Percentiles rank a stretch among this genome's conserved stretches.
These are phyloP conservation scores for Saccharomyces hybrid DNA, from an alignment of 1,139 yeast genomes.

Conservation along the genomic window DNA sequence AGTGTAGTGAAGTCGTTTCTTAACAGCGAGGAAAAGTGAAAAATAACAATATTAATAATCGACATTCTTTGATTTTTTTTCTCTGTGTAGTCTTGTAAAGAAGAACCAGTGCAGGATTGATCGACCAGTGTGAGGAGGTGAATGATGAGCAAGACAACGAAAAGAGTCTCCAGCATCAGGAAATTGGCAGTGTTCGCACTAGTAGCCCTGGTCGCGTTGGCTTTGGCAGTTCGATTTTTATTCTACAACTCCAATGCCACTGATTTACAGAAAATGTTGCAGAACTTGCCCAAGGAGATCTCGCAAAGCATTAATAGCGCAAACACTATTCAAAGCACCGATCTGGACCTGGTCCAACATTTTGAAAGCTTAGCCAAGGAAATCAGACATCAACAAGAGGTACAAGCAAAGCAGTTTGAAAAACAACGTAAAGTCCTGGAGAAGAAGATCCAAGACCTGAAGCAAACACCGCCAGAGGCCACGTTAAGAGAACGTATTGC, in stretches of 20 bases:
- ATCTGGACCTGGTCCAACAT: conserved; percentile 41
- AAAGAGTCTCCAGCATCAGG: conserved; percentile 7
- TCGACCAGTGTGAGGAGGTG: background rate
- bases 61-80: background rate
- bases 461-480: conserved; percentile 53
- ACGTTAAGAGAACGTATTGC: conserved; percentile 62
- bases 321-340: conserved; percentile 31
- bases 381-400: conserved; percentile 42
- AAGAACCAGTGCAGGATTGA: background rate
- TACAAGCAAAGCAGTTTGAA: conserved; percentile 42
- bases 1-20: background rate
- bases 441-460: conserved; percentile 49
- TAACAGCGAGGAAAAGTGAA: background rate
- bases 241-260: conserved; percentile 31
- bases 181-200: conserved; percentile 25
- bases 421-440: conserved; percentile 45
- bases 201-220: conserved; percentile 30
- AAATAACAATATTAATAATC: background rate
- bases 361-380: conserved; percentile 44
- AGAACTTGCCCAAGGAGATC: conserved; percentile 38
- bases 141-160: conserved; percentile 12
- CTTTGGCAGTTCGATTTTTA: background rate
- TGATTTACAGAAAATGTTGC: conserved; percentile 40
- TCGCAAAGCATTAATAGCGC: conserved; percentile 31
- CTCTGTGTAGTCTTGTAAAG: background rate